These are phyloP conservation scores for Mycena venus DNA, from an alignment of 768 basidiomycete species.

Conservation along the genomic window DNA sequence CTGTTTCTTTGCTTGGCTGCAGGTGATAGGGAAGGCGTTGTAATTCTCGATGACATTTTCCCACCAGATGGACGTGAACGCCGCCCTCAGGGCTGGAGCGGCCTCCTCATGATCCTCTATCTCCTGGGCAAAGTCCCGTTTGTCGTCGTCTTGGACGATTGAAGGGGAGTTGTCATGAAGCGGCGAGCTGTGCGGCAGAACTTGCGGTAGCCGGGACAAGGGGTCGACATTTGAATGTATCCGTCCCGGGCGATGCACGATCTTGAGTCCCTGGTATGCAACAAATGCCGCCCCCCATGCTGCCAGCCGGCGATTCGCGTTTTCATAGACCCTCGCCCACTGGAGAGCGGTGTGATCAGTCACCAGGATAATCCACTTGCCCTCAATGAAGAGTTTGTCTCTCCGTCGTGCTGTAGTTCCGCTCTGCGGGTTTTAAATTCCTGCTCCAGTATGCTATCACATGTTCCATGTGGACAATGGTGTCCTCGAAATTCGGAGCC, in stretches of 20 bases:
- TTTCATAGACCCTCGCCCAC: slow-evolving; percentile 29
- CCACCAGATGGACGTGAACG: not conserved
- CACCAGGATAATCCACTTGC: not conserved
- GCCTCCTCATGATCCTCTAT: not conserved
- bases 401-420: no score
- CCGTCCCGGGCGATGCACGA: slow-evolving; percentile 43
- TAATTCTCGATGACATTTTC: not conserved
- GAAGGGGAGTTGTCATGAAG: not conserved
- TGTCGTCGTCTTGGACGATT: not conserved
- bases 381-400: slow-evolving; percentile 9
- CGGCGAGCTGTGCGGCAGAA: not conserved
- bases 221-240: slow-evolving; percentile 43
- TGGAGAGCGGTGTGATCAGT: slow-evolving; percentile 29
- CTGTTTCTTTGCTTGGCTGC: not conserved
- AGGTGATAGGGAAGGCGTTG: not conserved
- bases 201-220: not conserved
- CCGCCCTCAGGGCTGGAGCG: not conserved
- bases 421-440: no score
- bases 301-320: slow-evolving; percentile 32
- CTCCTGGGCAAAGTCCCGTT: not conserved
- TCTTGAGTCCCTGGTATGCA: slow-evolving; percentile 40
- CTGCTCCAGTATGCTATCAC: no score
- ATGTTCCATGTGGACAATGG: no score
- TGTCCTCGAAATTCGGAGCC: no score
- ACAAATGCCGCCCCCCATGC: slow-evolving; percentile 43